Base-by-base conservation (phyloP, 352 stramenopile species). In the Albugo candida region DNA sequence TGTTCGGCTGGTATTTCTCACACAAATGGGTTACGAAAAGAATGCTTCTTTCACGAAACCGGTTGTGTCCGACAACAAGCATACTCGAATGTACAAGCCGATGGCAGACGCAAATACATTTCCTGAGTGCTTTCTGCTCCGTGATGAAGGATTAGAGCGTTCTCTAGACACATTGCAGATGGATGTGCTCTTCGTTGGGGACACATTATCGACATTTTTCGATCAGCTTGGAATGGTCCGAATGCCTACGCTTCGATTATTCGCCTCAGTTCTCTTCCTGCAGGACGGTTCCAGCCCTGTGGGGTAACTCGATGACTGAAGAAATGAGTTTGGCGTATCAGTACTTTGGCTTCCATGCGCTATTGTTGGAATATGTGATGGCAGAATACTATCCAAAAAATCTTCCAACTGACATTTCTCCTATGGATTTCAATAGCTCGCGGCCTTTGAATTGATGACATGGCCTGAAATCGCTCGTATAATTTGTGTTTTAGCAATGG, bases 401-500 rank as follows among this genome's bases (percentile, higher is more conserved):
- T 19, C 54, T 86, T 27, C 71, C 82, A 59, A 71, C 76, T 56
- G 74, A 69, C 10, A 81, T 65, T 16, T 75, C 56, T 1, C 41
- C 83, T 31, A 70, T 83, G 17, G 74, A 86, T 24, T 84, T 86
- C 36, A 64, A 79, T 48, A 60, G 67, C 19, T 81, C 72, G 1
- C 63, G 77, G 14, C 77, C 77, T 11, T 62, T 91, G 47, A 91
- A 87, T 40, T 59, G 11, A 66, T 87, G 52, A 86, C 61, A 11
- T 91, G 77, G 77, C 71, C 74, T 14, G 77, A 91, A 62, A 48
- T 87, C 34, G 72, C 67, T 42, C 72, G 74, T 13, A 56, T 83
- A 55, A 69, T 84, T 20, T 87, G 70, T 36, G 59, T 84, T 6
- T 54, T 91, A 35, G 67, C 73, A 11, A 70, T 85, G 14, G 77